Percentiles rank a stretch among this genome's conserved stretches.
Conservation (phyloP, 208 protist genomes). For the Trichomonas gallinae region DNA sequence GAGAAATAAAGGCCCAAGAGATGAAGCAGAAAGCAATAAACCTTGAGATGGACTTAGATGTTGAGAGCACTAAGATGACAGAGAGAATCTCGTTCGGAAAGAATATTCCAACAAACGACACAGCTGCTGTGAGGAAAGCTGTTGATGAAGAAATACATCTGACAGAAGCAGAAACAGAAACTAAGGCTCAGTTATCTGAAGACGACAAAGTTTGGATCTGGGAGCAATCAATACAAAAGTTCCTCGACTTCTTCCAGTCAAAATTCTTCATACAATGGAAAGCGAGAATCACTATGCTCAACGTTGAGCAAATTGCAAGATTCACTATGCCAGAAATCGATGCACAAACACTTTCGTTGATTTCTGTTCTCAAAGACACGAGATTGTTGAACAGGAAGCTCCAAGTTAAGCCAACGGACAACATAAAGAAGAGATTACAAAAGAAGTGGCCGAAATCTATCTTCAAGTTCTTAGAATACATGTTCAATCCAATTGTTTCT, state of each 20-base stretch:
- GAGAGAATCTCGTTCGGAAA: not conserved
- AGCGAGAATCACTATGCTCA: too few relatives aligned
- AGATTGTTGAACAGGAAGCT: not conserved
- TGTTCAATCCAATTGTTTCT: not conserved
- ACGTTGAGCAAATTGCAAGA: not conserved
- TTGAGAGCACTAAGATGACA: not conserved
- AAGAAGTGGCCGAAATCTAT: not conserved
- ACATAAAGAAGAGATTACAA: not conserved
- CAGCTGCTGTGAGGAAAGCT: not conserved
- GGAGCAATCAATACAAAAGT: not conserved
- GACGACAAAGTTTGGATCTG: not conserved
- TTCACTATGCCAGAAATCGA: not conserved
- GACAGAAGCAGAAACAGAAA: not conserved
- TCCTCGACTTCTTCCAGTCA: not conserved
- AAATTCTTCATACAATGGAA: not conserved
- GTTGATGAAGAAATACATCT: not conserved
- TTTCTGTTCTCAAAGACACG: not conserved
- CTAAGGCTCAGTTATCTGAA: not conserved
- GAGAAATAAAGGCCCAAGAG: not conserved
- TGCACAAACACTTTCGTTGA: not conserved
- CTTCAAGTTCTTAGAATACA: not conserved
- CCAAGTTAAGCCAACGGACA: not conserved
- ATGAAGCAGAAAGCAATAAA: not conserved
- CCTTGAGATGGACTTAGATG: not conserved
- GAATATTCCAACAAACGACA: not conserved